Conservation (phyloP, 2,329 filamentous ascomycete species). For the Mollisiaceae sp. region DNA sequence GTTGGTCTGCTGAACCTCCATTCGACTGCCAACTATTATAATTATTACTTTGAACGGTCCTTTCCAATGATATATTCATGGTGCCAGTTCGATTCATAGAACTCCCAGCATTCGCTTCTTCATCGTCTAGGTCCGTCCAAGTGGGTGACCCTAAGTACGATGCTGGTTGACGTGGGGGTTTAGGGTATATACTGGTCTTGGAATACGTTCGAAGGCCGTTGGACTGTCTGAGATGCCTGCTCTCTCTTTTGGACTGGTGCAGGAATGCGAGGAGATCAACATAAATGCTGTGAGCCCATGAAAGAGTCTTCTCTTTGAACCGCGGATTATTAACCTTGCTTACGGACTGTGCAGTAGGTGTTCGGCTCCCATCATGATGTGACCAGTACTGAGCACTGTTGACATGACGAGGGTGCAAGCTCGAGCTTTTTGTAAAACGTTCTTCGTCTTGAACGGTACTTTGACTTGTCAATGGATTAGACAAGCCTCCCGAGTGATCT, state of each 20-base stretch:
- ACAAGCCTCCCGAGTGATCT: conserved; percentile 8
- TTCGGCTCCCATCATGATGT: conserved; percentile 30
- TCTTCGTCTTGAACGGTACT: conserved; percentile 13
- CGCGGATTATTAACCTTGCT: conserved; percentile 45
- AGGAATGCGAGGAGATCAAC: conserved; percentile 71
- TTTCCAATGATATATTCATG: conserved; percentile 8
- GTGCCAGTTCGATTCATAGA: conserved; percentile 10
- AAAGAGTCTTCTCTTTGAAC: conserved; percentile 72
- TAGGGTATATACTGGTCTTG: conserved; percentile 61
- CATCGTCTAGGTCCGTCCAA: conserved; percentile 25
- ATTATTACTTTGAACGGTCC: neutral
- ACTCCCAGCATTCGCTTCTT: conserved; percentile 9
- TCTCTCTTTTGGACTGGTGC: conserved; percentile 61
- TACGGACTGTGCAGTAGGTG: conserved; percentile 32
- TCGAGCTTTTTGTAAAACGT: conserved; percentile 13
- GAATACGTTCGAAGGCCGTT: conserved; percentile 46
- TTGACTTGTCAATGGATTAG: conserved; percentile 17
- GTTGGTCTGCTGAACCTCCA: conserved; percentile 21
- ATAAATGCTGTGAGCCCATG: conserved; percentile 75
- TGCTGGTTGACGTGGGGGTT: conserved; percentile 44
- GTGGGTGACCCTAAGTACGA: conserved; percentile 33
- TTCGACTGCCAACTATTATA: conserved; percentile 16
- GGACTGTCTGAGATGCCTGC: conserved; percentile 44
- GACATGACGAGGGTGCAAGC: conserved; percentile 15
- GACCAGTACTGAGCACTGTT: conserved; percentile 20